A percentile compares a stretch with the other conserved stretches of the same genome.
Evolutionary conservation across 352 stramenopile species (phyloP).

Genomic region (Blastocystis sp.): DNA sequence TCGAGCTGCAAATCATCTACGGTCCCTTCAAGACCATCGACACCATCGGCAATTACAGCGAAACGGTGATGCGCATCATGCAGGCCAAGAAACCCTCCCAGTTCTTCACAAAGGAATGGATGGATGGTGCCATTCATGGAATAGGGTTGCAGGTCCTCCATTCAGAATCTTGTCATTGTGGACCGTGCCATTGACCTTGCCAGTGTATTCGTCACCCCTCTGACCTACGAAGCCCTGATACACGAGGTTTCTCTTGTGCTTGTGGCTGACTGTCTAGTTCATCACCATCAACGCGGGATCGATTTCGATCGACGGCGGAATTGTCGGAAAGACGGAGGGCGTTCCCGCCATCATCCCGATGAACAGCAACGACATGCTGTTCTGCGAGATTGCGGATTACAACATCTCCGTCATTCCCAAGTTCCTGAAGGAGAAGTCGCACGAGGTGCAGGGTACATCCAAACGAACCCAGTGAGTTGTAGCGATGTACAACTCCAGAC

Average conservation of each 20-base stretch:
- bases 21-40: conserved; percentile 38
- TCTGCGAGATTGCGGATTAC: conserved; percentile 32
- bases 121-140: not conserved
- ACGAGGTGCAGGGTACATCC: conserved; percentile 26
- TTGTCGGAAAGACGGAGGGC: conserved; percentile 43
- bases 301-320: conserved; percentile 5
- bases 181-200: conserved; percentile 50
- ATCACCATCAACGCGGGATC: conserved; percentile 35
- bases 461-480: not conserved
- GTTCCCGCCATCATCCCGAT: conserved; percentile 1
- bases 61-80: not conserved
- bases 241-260: conserved; percentile 26
- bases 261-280: not conserved
- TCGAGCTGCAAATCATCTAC: conserved; percentile 55
- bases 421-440: conserved; percentile 47
- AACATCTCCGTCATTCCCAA: conserved; percentile 64
- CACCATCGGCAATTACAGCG: not conserved
- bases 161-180: conserved; percentile 20
- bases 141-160: not conserved
- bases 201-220: conserved; percentile 39
- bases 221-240: conserved; percentile 64
- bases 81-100: not conserved
- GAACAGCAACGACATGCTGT: conserved; percentile 57
- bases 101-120: not conserved
- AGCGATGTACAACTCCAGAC: conserved; percentile 45